Percentiles rank a stretch among this genome's conserved stretches.
Conservation (phyloP, 805 yeast species). For the Lachancea sp. region DNA sequence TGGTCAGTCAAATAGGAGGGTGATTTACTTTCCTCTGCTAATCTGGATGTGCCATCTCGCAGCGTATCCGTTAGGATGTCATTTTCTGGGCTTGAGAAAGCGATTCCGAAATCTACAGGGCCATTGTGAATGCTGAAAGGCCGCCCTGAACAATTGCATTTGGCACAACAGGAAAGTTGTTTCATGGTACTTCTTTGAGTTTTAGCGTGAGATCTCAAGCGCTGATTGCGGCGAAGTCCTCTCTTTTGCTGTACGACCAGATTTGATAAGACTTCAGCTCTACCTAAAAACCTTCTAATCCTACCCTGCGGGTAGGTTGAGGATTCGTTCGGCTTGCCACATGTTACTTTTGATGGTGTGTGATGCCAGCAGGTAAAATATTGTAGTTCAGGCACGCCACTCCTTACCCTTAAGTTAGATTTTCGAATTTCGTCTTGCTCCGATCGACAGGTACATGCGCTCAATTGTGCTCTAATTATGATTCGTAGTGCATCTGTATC, state of each 20-base stretch:
- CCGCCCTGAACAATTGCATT: too few species aligned
- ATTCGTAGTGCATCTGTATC: not conserved
- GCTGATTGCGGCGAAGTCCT: not conserved
- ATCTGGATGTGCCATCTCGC: not conserved
- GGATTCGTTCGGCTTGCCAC: not conserved
- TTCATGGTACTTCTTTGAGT: not conserved
- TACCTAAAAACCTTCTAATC: not conserved
- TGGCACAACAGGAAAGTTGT: too few species aligned
- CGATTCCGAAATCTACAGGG: too few species aligned
- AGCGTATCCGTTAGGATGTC: not conserved
- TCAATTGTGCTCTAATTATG: not conserved
- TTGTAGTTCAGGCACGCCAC: conserved; percentile 11
- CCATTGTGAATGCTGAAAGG: too few species aligned
- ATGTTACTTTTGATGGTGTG: conserved; percentile 6
- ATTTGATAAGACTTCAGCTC: not conserved
- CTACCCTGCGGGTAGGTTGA: too few species aligned
- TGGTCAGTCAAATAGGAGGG: conserved; percentile 23
- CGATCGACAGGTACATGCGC: not conserved
- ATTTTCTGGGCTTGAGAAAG: not conserved
- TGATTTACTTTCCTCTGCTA: conserved; percentile 10
- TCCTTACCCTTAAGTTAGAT: conserved; percentile 1
- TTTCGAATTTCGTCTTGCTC: not conserved
- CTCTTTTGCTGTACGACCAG: not conserved
- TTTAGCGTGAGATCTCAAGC: not conserved
- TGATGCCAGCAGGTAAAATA: conserved; percentile 20